Evolutionary conservation across 768 basidiomycete genomes (phyloP).

Genomic region (Lactarius hatsudake): DNA sequence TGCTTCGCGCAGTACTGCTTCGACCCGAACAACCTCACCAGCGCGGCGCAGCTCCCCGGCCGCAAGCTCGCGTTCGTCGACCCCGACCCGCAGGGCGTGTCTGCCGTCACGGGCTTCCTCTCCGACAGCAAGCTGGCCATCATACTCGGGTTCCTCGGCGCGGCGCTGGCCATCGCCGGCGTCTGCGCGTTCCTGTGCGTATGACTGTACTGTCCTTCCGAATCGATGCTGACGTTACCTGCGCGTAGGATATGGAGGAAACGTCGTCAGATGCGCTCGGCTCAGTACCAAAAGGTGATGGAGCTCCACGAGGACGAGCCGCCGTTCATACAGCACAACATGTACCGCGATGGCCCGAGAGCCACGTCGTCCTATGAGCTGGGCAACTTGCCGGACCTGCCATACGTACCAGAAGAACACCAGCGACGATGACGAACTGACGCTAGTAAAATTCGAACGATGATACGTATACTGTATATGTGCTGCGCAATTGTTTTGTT

Average conservation of each 20-base stretch:
- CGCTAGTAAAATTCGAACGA: background rate
- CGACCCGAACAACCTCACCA: constrained; percentile 31
- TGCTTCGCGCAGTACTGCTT: constrained; percentile 36
- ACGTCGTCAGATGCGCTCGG: constrained; percentile 10
- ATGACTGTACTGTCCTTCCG: background rate
- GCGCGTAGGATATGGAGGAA: constrained; percentile 21
- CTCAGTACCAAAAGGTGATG: constrained; percentile 10
- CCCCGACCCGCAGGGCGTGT: constrained; percentile 53
- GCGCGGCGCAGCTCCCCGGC: constrained; percentile 31
- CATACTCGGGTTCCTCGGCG: constrained; percentile 47
- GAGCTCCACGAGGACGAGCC: constrained; percentile 7
- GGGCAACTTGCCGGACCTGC: background rate
- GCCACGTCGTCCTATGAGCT: background rate
- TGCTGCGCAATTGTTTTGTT: background rate
- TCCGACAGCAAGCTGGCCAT: constrained; percentile 44
- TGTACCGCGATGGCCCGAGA: background rate
- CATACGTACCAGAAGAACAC: constrained; percentile 3
- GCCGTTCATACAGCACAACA: background rate
- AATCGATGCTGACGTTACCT: background rate
- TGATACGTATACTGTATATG: background rate
- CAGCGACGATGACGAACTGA: background rate
- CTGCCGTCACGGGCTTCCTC: constrained; percentile 45
- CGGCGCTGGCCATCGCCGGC: constrained; percentile 40
- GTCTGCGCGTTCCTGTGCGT: constrained; percentile 39
- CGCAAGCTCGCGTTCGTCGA: constrained; percentile 48